A percentile compares a stretch with the other conserved stretches of the same genome.
These are phyloP conservation scores for Aspergillus sclerotioniger DNA, from an alignment of 495 filamentous ascomycete genomes.

Conservation along the genomic window DNA sequence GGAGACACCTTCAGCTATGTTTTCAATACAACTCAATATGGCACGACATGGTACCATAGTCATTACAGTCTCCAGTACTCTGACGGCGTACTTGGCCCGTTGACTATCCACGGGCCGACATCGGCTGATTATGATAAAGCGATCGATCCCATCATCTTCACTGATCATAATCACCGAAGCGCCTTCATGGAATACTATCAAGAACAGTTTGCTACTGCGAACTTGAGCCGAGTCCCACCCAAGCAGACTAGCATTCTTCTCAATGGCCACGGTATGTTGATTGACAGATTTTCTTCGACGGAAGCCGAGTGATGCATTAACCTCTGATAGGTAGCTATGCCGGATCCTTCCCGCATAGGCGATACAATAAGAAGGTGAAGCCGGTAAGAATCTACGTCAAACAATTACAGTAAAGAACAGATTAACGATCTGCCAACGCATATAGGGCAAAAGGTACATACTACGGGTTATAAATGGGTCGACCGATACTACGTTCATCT, in stretches of 20 bases:
- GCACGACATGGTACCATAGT: slow-evolving; percentile 76
- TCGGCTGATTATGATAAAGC: slow-evolving; percentile 62
- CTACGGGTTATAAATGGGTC: slow-evolving; percentile 42
- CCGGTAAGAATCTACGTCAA: not conserved
- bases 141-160: slow-evolving; percentile 52
- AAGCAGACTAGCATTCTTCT: slow-evolving; percentile 2
- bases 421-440: not conserved
- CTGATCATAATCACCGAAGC: slow-evolving; percentile 37
- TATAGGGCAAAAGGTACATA: not conserved
- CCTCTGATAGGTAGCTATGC: not conserved
- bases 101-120: slow-evolving; percentile 46
- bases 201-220: slow-evolving; percentile 2
- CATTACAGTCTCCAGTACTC: slow-evolving; percentile 62
- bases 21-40: slow-evolving; percentile 67
- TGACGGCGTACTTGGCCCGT: slow-evolving; percentile 22
- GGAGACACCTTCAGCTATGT: slow-evolving; percentile 63
- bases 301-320: not conserved
- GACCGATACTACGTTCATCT: slow-evolving; percentile 42
- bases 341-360: not conserved
- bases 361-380: not conserved
- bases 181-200: slow-evolving; percentile 11
- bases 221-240: not conserved
- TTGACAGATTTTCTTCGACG: not conserved
- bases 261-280: not conserved
- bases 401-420: not conserved